A percentile compares a stretch with the other conserved stretches of the same genome.
Evolutionary conservation across 2,329 filamentous ascomycete species (phyloP).

Genomic region (Ophiostoma australiae): DNA sequence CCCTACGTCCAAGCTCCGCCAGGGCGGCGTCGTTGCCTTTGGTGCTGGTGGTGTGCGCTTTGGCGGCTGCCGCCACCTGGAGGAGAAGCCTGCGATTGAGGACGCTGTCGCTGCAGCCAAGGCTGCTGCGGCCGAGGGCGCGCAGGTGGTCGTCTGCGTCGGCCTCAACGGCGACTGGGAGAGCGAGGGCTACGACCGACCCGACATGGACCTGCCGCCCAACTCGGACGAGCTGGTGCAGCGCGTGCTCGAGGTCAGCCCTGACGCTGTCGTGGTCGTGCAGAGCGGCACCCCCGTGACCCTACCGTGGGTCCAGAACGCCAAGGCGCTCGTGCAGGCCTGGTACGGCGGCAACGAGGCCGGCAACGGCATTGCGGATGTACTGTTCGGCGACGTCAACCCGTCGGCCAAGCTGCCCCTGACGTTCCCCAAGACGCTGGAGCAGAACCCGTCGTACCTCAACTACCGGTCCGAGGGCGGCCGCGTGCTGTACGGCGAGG

Average conservation of each 20-base stretch:
- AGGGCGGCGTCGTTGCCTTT: slow-evolving; percentile 42
- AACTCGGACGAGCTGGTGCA: slow-evolving; percentile 36
- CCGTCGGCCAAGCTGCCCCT: slow-evolving; percentile 66
- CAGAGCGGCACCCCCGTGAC: slow-evolving; percentile 56
- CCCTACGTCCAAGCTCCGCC: slow-evolving; percentile 21
- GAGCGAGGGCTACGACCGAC: slow-evolving; percentile 29
- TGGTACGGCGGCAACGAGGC: slow-evolving; percentile 64
- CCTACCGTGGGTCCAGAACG: slow-evolving; percentile 47
- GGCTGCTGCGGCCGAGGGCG: slow-evolving; percentile 44
- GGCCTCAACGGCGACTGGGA: slow-evolving; percentile 47
- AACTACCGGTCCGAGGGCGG: slow-evolving; percentile 69
- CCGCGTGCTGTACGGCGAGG: slow-evolving; percentile 71
- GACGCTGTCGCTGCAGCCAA: slow-evolving; percentile 36
- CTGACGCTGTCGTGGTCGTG: slow-evolving; percentile 53
- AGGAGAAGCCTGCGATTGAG: slow-evolving; percentile 18
- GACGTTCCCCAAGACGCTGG: slow-evolving; percentile 61
- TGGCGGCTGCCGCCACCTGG: slow-evolving; percentile 22
- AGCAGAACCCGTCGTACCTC: slow-evolving; percentile 70
- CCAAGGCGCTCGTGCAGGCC: slow-evolving; percentile 51
- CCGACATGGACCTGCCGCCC: slow-evolving; percentile 27
- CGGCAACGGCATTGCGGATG: slow-evolving; percentile 60
- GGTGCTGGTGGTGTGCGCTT: slow-evolving; percentile 37
- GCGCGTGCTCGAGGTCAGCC: slow-evolving; percentile 50
- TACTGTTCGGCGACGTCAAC: slow-evolving; percentile 56
- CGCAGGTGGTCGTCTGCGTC: slow-evolving; percentile 56